These are phyloP conservation scores for Prunus fruticosa DNA, from an alignment of 306 rosid genomes.

Conservation along the genomic window DNA sequence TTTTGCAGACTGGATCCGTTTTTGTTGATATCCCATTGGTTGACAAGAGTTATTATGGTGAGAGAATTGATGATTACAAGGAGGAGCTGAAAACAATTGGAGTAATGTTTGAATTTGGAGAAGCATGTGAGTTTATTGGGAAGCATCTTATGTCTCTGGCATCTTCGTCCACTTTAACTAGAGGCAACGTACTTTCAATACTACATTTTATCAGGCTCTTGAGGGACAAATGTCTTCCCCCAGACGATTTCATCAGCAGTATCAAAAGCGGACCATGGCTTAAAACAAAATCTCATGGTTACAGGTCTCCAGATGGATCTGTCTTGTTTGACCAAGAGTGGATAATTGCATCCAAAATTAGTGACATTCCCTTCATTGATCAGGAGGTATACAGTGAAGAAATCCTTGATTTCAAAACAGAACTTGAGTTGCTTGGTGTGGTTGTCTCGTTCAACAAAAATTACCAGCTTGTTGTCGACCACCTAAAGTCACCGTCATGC, in stretches of 20 bases:
- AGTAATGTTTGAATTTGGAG: constrained; percentile 55
- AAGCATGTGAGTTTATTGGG: constrained; percentile 63
- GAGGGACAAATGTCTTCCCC: constrained; percentile 22
- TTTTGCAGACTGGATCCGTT: constrained; percentile 48
- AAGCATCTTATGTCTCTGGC: constrained; percentile 55
- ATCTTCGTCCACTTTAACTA: constrained; percentile 30
- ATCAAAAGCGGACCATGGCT: constrained; percentile 47
- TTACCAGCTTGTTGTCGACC: constrained; percentile 36
- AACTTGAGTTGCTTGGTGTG: constrained; percentile 62
- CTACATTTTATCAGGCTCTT: constrained; percentile 48
- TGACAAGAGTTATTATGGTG: constrained; percentile 48
- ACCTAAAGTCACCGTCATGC: constrained; percentile 39
- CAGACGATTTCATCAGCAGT: constrained; percentile 32
- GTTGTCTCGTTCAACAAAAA: constrained; percentile 23
- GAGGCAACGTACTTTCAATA: constrained; percentile 39
- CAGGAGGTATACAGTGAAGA: constrained; percentile 42
- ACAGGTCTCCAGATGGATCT: constrained; percentile 51
- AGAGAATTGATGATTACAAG: constrained; percentile 32
- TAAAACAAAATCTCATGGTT: constrained; percentile 40
- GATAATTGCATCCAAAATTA: constrained; percentile 46
- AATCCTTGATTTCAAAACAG: constrained; percentile 35
- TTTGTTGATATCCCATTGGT: constrained; percentile 69
- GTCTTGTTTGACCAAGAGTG: constrained; percentile 47
- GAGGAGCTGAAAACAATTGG: constrained; percentile 61
- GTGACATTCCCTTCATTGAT: constrained; percentile 67